Conservation (phyloP, 106 monocot genomes). For the Allium fistulosum region DNA sequence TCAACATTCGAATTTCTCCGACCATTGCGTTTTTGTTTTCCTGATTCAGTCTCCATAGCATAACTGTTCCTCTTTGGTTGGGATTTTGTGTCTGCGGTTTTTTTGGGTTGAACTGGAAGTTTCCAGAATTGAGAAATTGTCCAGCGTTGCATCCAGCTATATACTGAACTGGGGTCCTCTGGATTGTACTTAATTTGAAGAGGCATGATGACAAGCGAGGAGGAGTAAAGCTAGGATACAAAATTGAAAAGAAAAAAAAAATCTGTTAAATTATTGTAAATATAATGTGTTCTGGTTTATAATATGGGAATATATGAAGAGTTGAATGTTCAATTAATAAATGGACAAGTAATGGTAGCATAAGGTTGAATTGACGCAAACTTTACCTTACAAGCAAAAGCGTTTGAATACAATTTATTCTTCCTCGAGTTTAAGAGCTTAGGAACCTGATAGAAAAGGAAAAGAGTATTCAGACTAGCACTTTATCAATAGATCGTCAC, state of each 20-base stretch:
- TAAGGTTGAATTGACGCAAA: neutral
- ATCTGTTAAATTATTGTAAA: neutral
- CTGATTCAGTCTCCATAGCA: slow-evolving; percentile 58
- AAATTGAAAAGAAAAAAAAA: neutral
- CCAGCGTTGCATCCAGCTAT: slow-evolving; percentile 74
- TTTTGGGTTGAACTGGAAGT: slow-evolving; percentile 29
- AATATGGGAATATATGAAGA: neutral
- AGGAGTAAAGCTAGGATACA: slow-evolving; percentile 56
- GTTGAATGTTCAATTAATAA: neutral
- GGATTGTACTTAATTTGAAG: slow-evolving; percentile 44
- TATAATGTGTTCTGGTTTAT: neutral
- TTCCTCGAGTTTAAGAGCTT: slow-evolving; percentile 24
- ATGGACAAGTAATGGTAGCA: too few species aligned
- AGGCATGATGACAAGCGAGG: slow-evolving; percentile 27
- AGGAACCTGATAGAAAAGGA: slow-evolving; percentile 25
- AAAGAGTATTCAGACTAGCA: neutral
- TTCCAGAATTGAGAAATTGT: slow-evolving; percentile 50
- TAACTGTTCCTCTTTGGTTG: slow-evolving; percentile 33
- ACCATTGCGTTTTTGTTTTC: slow-evolving; percentile 45
- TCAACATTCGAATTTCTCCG: slow-evolving; percentile 32
- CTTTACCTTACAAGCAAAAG: slow-evolving; percentile 56
- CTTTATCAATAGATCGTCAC: too few species aligned
- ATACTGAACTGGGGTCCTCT: slow-evolving; percentile 52
- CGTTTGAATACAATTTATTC: slow-evolving; percentile 28
- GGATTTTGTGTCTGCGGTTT: slow-evolving; percentile 36